A percentile compares a stretch with the other conserved stretches of the same genome.
These are phyloP conservation scores for Nemania abortiva DNA, from an alignment of 2,329 filamentous ascomycete species.

Conservation along the genomic window DNA sequence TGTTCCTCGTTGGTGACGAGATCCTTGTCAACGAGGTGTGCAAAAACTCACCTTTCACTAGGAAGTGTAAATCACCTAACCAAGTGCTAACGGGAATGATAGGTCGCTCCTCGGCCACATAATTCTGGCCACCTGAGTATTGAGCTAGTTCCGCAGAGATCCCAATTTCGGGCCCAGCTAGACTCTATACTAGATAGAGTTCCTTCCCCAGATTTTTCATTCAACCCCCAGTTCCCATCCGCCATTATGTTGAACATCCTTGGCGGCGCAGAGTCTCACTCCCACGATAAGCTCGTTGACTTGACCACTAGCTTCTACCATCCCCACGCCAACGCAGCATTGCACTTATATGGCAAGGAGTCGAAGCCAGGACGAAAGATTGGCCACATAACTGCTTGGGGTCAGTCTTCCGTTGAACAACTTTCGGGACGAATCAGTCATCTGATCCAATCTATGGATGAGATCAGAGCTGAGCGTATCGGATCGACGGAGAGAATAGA, in stretches of 20 bases:
- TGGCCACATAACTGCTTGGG: conserved; percentile 89
- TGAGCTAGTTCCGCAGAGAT: conserved; percentile 84
- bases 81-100: conserved; percentile 9
- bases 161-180: conserved; percentile 93
- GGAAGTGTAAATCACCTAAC: neutral
- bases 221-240: conserved; percentile 69
- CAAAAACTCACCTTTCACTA: neutral
- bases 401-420: conserved; percentile 74
- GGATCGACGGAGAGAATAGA: conserved; percentile 44
- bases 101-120: conserved; percentile 62
- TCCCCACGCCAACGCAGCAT: conserved; percentile 63
- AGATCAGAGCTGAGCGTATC: conserved; percentile 68
- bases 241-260: conserved; percentile 87
- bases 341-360: conserved; percentile 94
- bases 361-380: conserved; percentile 93
- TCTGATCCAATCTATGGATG: conserved; percentile 74
- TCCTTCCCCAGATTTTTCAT: conserved; percentile 64
- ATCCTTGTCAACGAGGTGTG: conserved; percentile 81
- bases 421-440: conserved; percentile 70
- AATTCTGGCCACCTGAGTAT: conserved; percentile 98
- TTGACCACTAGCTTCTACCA: conserved; percentile 59
- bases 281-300: conserved; percentile 67
- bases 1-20: conserved; percentile 85
- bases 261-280: conserved; percentile 73
- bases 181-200: conserved; percentile 80